phyloP scores from a whole-genome alignment of 2,329 filamentous ascomycete genomes.

The Sporothrix luriei region DNA sequence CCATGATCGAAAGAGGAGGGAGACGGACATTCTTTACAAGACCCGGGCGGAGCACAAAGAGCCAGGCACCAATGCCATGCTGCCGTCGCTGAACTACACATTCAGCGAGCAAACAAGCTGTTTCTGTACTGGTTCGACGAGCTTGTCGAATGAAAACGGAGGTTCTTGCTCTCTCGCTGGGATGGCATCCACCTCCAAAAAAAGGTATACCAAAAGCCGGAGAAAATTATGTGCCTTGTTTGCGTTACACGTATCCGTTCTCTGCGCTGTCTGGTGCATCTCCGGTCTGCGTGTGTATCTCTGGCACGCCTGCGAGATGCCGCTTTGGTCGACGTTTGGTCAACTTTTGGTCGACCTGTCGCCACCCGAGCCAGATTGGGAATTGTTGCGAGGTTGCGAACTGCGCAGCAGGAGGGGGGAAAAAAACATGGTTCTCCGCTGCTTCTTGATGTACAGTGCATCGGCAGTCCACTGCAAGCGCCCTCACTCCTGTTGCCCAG shows the following conservation, averaged over 20 bases:
- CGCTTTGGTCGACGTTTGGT: neutral
- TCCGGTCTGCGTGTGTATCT: neutral
- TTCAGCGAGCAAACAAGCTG: too few relatives aligned
- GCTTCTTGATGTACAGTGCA: neutral
- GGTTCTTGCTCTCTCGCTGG: too few relatives aligned
- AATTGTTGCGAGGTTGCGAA: neutral
- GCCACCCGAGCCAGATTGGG: constrained; percentile 3
- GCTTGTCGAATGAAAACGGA: neutral
- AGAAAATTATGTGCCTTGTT: constrained; percentile 6
- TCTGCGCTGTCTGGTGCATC: neutral
- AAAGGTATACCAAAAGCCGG: neutral
- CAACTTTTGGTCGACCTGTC: too few relatives aligned
- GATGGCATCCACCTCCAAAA: neutral
- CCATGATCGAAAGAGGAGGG: neutral
- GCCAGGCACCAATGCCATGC: too few relatives aligned
- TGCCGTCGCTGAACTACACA: too few relatives aligned
- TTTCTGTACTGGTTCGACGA: neutral
- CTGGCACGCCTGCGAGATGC: neutral
- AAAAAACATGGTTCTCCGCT: neutral
- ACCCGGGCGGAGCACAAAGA: too few relatives aligned
- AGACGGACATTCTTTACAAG: too few relatives aligned
- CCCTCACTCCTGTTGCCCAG: too few relatives aligned
- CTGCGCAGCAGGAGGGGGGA: too few relatives aligned
- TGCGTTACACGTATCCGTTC: neutral
- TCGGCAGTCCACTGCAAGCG: constrained; percentile 8